Evolutionary conservation across 306 rosid species (phyloP).

Genomic region (Fagus sylvatica): DNA sequence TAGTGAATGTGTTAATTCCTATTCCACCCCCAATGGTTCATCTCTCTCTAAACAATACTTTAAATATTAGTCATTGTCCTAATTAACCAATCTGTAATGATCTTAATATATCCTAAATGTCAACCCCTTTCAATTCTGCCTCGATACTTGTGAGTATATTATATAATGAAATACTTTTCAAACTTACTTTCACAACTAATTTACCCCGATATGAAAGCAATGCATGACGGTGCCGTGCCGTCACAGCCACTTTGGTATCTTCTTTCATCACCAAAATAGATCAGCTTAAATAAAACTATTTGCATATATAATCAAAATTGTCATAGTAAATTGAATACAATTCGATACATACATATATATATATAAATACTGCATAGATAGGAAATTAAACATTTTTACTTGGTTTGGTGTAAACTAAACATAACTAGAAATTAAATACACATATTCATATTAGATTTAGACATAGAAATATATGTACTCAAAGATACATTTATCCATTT

Average conservation of each 20-base stretch:
- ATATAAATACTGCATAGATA: too few species aligned
- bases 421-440: not conserved
- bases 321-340: too few species aligned
- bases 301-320: too few species aligned
- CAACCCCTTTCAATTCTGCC: constrained; percentile 41
- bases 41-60: not conserved
- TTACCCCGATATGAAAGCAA: constrained; percentile 31
- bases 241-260: constrained; percentile 45
- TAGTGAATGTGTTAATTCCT: not conserved
- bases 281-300: not conserved
- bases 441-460: not conserved
- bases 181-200: constrained; percentile 28
- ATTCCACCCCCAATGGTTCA: not conserved
- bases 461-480: not conserved
- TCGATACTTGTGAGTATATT: not conserved
- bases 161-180: constrained; percentile 21
- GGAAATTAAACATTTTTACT: not conserved
- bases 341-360: too few species aligned
- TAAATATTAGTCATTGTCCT: not conserved
- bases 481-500: not conserved
- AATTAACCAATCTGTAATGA: not conserved
- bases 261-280: constrained; percentile 10
- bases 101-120: constrained; percentile 21
- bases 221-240: constrained; percentile 69
- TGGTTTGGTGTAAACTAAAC: not conserved